These are phyloP conservation scores for Boehmeria nivea DNA, from an alignment of 306 rosid species.

Conservation along the genomic window DNA sequence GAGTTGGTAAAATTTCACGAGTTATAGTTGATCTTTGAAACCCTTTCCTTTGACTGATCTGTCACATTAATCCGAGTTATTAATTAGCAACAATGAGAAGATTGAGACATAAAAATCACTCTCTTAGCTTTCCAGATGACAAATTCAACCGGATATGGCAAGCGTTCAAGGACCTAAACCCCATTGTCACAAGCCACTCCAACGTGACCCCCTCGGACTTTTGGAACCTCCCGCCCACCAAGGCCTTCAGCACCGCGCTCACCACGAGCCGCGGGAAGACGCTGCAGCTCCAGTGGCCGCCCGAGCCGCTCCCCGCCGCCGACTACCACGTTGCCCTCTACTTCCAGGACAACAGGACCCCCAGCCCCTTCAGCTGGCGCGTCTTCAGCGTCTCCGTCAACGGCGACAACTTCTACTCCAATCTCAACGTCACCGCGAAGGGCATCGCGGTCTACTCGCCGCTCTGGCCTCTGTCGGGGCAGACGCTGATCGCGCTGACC, in stretches of 20 bases:
- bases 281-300: slow-evolving; percentile 68
- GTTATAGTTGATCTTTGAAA: no score
- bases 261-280: slow-evolving; percentile 57
- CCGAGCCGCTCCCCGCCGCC: slow-evolving; percentile 40
- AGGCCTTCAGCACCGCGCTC: slow-evolving; percentile 33
- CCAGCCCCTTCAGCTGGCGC: slow-evolving; percentile 74
- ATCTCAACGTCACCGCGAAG: slow-evolving; percentile 51
- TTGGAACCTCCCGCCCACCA: slow-evolving; percentile 75
- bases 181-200: slow-evolving; percentile 30
- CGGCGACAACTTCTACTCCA: slow-evolving; percentile 41
- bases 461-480: slow-evolving; percentile 72
- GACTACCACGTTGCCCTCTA: slow-evolving; percentile 69
- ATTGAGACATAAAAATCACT: neutral
- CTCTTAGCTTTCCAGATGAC: slow-evolving; percentile 83
- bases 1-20: no score
- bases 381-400: slow-evolving; percentile 53
- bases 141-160: slow-evolving; percentile 75
- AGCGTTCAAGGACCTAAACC: slow-evolving; percentile 54
- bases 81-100: neutral
- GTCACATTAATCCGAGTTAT: no score
- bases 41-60: no score
- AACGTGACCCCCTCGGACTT: slow-evolving; percentile 48
- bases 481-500: slow-evolving; percentile 41
- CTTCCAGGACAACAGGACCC: slow-evolving; percentile 68
- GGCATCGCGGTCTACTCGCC: slow-evolving; percentile 62